Evolutionary conservation across 1,139 yeast species (phyloP), one percentile per base, ranked within the genome.

Genomic region (Zygosaccharomyces sapae): DNA sequence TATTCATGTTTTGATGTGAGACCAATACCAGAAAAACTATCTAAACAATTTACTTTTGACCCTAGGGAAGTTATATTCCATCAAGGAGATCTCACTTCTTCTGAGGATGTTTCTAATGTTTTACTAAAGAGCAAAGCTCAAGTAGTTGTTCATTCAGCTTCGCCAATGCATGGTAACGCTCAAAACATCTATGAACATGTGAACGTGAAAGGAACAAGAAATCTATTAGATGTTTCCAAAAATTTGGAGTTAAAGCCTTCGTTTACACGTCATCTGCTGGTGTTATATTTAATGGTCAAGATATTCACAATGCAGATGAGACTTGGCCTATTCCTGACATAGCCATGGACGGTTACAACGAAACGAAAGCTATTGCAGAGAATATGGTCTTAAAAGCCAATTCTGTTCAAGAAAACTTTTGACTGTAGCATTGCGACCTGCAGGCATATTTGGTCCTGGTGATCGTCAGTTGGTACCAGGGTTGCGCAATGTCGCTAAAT

Each of bases 361-460:
- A 86, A 63, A 90, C 98, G 13, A 94, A 94, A 66, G 97, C 96
- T 9, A 76, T 77, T 50, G 99, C 97, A 0, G 99, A 94, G 68
- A 77, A 75, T 25, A 77, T 82, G 67, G 96, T 90, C 2, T 73
- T 90, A 63, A 70, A 76, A 33, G 86, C 94, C 18, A 82, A 86
- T 63, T 75, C 73, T 56, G 71, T 68, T 38, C 67, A 71, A 0
- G 71, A 73, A 10, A 75, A 75, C 6, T 77, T 86, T 50, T 74
- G 44, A 92, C 98, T 0, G 84, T 87, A 36, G 90, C 97, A 4
- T 70, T 94, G 47, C 80, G 99, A 55, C 98, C 98, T 1, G 97
- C 98, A 0, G 99, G 98, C 33, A 89, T 94, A 43, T 92, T 94
- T 70, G 99, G 98, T 4, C 98, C 98, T 4, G 98, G 98, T 41